phyloP scores from a whole-genome alignment of 208 protist species.

The Leishmania braziliensis region DNA sequence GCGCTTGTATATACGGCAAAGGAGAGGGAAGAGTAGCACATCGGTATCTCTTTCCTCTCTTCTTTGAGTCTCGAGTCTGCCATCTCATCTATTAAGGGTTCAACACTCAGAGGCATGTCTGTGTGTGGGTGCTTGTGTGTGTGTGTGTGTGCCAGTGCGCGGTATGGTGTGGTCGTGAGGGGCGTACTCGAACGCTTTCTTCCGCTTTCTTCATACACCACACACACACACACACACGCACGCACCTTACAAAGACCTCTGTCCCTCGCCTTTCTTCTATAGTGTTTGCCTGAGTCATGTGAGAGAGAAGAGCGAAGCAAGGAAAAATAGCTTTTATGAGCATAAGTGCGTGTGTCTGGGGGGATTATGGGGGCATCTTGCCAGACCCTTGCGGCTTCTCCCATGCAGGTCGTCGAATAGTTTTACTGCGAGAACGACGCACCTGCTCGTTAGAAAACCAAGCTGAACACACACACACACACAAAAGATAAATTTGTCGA shows the following conservation, averaged over 20 bases:
- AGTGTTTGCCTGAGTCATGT: constrained; percentile 87
- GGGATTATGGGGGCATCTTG: neutral
- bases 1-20: neutral
- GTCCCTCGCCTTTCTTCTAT: constrained; percentile 28
- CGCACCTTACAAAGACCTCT: neutral
- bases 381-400: neutral
- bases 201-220: neutral
- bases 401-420: neutral
- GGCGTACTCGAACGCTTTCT: neutral
- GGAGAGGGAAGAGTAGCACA: neutral
- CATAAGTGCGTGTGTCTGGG: neutral
- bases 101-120: constrained; percentile 24
- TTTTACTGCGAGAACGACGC: neutral
- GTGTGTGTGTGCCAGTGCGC: constrained; percentile 10
- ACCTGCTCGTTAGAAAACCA: neutral
- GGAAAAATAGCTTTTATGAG: neutral
- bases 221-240: constrained; percentile 6
- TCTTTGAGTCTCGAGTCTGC: neutral
- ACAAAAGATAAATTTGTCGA: neutral
- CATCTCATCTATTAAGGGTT: constrained; percentile 87
- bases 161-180: neutral
- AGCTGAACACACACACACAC: neutral
- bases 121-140: constrained; percentile 10
- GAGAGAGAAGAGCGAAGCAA: constrained; percentile 59
- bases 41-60: neutral